A percentile compares a stretch with the other conserved stretches of the same genome.
phyloP scores from a whole-genome alignment of 345 rosid genomes.

The Citrus reticulata region DNA sequence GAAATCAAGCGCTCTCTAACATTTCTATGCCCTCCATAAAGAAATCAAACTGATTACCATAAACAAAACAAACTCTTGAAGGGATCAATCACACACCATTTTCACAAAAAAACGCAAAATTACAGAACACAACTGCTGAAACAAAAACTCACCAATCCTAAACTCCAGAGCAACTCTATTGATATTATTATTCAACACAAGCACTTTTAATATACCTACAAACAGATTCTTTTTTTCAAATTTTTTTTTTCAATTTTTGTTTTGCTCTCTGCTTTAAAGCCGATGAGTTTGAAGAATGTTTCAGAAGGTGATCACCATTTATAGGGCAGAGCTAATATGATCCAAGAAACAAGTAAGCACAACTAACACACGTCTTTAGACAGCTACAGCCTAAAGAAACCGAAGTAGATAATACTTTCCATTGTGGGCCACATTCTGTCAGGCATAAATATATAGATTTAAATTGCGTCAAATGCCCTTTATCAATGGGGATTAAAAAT shows the following conservation, averaged over 20 bases:
- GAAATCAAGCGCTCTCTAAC: not conserved
- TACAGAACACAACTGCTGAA: not conserved
- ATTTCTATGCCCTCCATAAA: not conserved
- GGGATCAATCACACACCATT: not conserved
- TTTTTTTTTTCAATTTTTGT: not conserved
- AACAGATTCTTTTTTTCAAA: not conserved
- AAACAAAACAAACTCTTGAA: not conserved
- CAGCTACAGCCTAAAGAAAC: not conserved
- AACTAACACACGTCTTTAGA: slow-evolving; percentile 3
- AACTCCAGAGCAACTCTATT: not conserved
- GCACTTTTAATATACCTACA: not conserved
- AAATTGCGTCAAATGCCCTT: not conserved
- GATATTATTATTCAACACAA: not conserved
- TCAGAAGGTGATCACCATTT: not conserved
- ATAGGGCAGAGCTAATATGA: not conserved
- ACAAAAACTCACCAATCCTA: not conserved
- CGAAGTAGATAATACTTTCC: not conserved
- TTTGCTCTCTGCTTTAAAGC: not conserved
- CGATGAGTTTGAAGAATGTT: slow-evolving; percentile 2
- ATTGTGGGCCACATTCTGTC: not conserved
- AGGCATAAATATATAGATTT: no score
- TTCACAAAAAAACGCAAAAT: not conserved
- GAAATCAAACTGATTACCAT: not conserved
- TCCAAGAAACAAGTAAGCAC: not conserved
- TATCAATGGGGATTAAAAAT: not conserved